Evolutionary conservation across 192 early-diverging fungal species (phyloP), one percentile per base, ranked within the genome.

Genomic region (Coemansia sp.): DNA sequence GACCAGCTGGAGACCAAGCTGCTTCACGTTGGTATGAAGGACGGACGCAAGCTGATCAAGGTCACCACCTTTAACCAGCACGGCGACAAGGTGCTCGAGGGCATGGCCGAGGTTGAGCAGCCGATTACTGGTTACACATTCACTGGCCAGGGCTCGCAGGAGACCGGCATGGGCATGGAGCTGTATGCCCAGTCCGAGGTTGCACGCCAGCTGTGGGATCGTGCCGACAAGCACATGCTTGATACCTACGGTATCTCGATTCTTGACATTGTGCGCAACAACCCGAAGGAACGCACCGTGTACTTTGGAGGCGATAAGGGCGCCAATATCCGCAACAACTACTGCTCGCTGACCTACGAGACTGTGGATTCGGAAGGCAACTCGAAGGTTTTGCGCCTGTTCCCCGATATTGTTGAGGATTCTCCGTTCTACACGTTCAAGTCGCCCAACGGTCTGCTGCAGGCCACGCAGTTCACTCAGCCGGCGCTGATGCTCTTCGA

Each of bases 121-220:
- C 90, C 93, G 37, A 85, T 87, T 61, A 95, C 94, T 32, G 89
- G 90, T 61, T 98, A 94, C 72, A 93, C 95, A 12, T 98, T 98
- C 74, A 98, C 95, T 59, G 95, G 95, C 48, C 95, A 98, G 76
- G 95, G 95, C 80, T 94, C 95, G 65, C 95, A 98, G 79, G 93
- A 95, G 81, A 85, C 88, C 43, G 94, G 94, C 60, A 98, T 98
- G 95, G 94, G 94, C 61, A 98, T 95, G 94, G 92, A 91, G 48
- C 88, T 98, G 17, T 98, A 95, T 70, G 86, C 77, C 22, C 87
- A 87, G 45, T 95, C 93, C 2, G 80, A 89, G 55, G 83, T 92
- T 71, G 94, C 95, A 38, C 91, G 90, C 71, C 87, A 88, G 25
- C 85, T 98, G 72, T 98, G 95, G 94, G 93, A 98, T 67, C 88